These are phyloP conservation scores for Rhizopogon rudus DNA, from an alignment of 768 basidiomycete genomes.

Conservation along the genomic window DNA sequence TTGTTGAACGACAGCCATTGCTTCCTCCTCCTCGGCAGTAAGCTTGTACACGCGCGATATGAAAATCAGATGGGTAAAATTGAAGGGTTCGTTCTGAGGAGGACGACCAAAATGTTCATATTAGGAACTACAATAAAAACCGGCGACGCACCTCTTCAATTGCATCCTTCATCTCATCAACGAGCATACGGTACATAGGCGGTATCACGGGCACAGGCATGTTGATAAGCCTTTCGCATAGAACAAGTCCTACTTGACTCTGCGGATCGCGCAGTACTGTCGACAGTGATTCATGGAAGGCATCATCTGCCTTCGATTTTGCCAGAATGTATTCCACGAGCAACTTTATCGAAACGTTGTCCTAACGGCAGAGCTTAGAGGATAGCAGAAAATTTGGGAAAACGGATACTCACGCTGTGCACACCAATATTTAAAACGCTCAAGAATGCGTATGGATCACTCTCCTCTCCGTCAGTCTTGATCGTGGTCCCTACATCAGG, in stretches of 20 bases:
- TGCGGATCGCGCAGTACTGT: slow-evolving; percentile 13
- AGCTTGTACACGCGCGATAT: slow-evolving; percentile 78
- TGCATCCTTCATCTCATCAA: slow-evolving; percentile 76
- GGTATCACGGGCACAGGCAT: slow-evolving; percentile 93
- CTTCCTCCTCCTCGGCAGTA: slow-evolving; percentile 60
- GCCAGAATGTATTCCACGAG: slow-evolving; percentile 66
- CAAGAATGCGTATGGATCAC: slow-evolving; percentile 83
- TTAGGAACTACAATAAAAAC: neutral
- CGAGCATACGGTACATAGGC: slow-evolving; percentile 88
- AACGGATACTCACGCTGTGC: slow-evolving; percentile 45
- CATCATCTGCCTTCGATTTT: slow-evolving; percentile 45
- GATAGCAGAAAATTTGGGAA: neutral
- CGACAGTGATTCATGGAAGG: slow-evolving; percentile 51
- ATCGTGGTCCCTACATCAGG: slow-evolving; percentile 81
- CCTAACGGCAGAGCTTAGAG: slow-evolving; percentile 33
- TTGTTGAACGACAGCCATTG: slow-evolving; percentile 34
- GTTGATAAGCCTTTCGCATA: slow-evolving; percentile 88
- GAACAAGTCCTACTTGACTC: slow-evolving; percentile 71
- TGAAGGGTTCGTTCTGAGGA: slow-evolving; percentile 52
- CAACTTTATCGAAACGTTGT: slow-evolving; percentile 64
- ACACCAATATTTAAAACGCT: slow-evolving; percentile 77
- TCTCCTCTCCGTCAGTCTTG: slow-evolving; percentile 64
- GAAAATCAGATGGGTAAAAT: slow-evolving; percentile 70
- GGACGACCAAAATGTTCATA: neutral
- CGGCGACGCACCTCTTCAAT: slow-evolving; percentile 51